A percentile compares a stretch with the other conserved stretches of the same genome.
Evolutionary conservation across 306 rosid genomes (phyloP).

Genomic region (Prinsepia uniflora): DNA sequence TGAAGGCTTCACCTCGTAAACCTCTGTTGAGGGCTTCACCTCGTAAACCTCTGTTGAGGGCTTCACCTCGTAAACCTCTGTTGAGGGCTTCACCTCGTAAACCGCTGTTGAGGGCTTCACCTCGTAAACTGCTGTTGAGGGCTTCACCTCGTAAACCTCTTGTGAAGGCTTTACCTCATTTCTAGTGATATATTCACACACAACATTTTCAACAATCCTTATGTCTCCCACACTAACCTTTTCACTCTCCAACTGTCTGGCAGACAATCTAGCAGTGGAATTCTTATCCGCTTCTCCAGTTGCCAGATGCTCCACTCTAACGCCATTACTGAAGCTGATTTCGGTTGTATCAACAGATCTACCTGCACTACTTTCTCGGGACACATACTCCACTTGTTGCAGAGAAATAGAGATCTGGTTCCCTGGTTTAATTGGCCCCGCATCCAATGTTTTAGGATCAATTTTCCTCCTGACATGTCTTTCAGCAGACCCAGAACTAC

Average conservation of each 20-base stretch:
- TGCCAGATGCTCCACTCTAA: conserved; percentile 33
- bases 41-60: conserved; percentile 22
- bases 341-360: conserved; percentile 46
- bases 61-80: conserved; percentile 38
- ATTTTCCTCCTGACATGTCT: conserved; percentile 67
- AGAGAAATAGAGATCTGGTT: conserved; percentile 60
- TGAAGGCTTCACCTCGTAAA: conserved; percentile 46
- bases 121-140: conserved; percentile 24
- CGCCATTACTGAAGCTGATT: conserved; percentile 32
- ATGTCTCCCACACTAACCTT: conserved; percentile 18
- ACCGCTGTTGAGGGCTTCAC: conserved; percentile 43
- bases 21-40: conserved; percentile 47
- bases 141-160: conserved; percentile 36
- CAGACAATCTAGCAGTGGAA: conserved; percentile 41
- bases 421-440: conserved; percentile 34
- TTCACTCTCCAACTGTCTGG: conserved; percentile 37
- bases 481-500: conserved; percentile 50
- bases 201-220: conserved; percentile 31
- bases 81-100: conserved; percentile 48
- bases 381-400: conserved; percentile 43
- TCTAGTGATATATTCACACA: conserved; percentile 26
- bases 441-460: conserved; percentile 42
- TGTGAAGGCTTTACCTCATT: conserved; percentile 55
- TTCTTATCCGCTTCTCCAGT: conserved; percentile 31
- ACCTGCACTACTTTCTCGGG: conserved; percentile 41